These are phyloP conservation scores for Ogataea ramenticola DNA, from an alignment of 805 yeast species.

Conservation along the genomic window DNA sequence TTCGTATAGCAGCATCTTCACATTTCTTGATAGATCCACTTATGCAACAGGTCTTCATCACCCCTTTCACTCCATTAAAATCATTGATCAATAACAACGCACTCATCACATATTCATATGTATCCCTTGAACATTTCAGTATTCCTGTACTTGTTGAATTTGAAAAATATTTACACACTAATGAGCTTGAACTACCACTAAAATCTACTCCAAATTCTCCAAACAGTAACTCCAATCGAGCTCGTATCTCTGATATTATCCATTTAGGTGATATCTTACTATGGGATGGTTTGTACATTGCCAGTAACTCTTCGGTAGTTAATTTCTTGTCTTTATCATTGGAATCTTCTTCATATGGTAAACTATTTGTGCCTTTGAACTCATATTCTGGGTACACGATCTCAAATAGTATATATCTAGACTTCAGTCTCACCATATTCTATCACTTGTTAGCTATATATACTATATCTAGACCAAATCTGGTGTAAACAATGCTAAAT, in stretches of 20 bases:
- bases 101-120: conserved; percentile 53
- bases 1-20: conserved; percentile 58
- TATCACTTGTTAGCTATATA: no score
- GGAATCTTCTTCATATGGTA: no score
- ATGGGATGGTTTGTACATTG: conserved; percentile 37
- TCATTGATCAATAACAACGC: conserved; percentile 53
- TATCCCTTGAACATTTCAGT: conserved; percentile 64
- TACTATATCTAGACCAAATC: no score
- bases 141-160: conserved; percentile 80
- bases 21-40: conserved; percentile 87
- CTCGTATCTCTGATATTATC: conserved; percentile 46
- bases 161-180: conserved; percentile 66
- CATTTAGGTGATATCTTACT: conserved; percentile 38
- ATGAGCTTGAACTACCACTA: conserved; percentile 47
- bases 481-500: no score
- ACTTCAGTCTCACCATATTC: conserved; percentile 80
- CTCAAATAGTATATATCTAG: conserved; percentile 79
- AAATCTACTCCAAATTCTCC: conserved; percentile 78
- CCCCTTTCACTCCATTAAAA: conserved; percentile 41
- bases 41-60: conserved; percentile 57
- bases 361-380: not conserved
- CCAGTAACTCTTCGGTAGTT: conserved; percentile 1
- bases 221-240: conserved; percentile 51
- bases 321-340: not conserved
- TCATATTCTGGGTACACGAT: conserved; percentile 53